Evolutionary conservation across 352 stramenopile genomes (phyloP), one percentile per base, ranked within the genome.

Genomic region (Pseudoperonospora humuli): DNA sequence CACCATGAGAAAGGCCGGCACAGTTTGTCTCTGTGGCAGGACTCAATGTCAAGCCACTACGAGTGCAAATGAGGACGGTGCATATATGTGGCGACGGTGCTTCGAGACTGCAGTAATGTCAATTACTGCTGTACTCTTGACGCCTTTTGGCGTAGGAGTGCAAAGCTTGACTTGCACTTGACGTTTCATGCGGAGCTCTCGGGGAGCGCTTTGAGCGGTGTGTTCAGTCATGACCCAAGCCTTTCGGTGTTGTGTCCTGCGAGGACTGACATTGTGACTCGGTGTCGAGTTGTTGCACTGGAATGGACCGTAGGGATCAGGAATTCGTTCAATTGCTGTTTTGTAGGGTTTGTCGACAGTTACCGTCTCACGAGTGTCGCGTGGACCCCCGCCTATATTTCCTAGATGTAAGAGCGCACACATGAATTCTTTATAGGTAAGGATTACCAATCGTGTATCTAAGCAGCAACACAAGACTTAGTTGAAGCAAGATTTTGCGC

Each of bases 101-200:
- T 27, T 15, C 27, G 23, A 57, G 13, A 15, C 26, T 31, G 54
- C 11, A 64, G 53, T 67, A 67, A 61, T 49, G 40, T 24, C 43
- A 32, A 59, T 54, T 66, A 62, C 52, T 57, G 39, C 57, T 60
- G 52, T 42, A 60, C 57, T 51, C 29, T 54, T 61, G 42, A 54
- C 17, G 52, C 7, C 20, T 38, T 41, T 61, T 32, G 31, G 40
- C 39, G 37, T 29, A 37, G 35, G 27, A 61, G 39, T 61, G 33
- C 46, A 34, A 52, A 18, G 34, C 0, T 51, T 37, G 46, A 57
- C 46, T 50, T 58, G 54, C 29, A 23, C 34, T 43, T 10, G 18
- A 21, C 47, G 29, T 59, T 64, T 56, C 31, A n/a, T 33, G 14
- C 9, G 14, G 32, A 20, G 37, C 33, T 18, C 24, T 31, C 35